A percentile compares a stretch with the other conserved stretches of the same genome.
These are phyloP conservation scores for Nothopassalora personata DNA, from an alignment of 2,329 filamentous ascomycete genomes.

Conservation along the genomic window DNA sequence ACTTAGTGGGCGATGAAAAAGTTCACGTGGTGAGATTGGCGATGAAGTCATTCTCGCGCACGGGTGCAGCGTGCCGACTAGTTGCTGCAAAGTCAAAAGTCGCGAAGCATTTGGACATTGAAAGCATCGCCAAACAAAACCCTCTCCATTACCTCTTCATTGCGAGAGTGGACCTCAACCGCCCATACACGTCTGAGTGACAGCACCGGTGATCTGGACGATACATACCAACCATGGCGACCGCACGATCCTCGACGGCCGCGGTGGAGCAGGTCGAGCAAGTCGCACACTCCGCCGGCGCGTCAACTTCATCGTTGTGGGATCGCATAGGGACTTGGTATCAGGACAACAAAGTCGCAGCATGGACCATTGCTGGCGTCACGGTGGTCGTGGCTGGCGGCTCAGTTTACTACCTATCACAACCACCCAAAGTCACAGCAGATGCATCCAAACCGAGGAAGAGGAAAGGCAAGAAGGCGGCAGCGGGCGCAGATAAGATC, in stretches of 20 bases:
- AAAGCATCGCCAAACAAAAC: background rate
- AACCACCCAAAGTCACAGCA: constrained; percentile 34
- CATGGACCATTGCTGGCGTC: constrained; percentile 93
- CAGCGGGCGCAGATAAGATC: constrained; percentile 38
- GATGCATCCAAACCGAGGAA: constrained; percentile 73
- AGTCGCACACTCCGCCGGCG: constrained; percentile 29
- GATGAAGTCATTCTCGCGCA: background rate
- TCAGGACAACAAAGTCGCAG: constrained; percentile 88
- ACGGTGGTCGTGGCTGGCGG: constrained; percentile 89
- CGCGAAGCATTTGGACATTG: background rate
- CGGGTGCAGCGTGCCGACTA: background rate
- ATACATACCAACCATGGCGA: constrained; percentile 11
- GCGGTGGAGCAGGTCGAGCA: constrained; percentile 16
- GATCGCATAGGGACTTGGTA: constrained; percentile 88
- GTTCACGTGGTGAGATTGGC: background rate
- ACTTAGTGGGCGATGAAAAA: background rate
- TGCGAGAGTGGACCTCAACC: background rate
- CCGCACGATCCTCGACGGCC: constrained; percentile 7
- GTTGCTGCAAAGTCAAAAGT: background rate
- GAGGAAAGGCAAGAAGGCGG: constrained; percentile 75
- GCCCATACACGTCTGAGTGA: constrained; percentile 1
- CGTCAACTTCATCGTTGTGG: constrained; percentile 67
- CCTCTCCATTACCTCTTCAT: background rate
- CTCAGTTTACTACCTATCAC: constrained; percentile 79
- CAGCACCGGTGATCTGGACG: constrained; percentile 2